Conservation (phyloP, 257 asterid genomes). For the Solanum ossicruentum region DNA sequence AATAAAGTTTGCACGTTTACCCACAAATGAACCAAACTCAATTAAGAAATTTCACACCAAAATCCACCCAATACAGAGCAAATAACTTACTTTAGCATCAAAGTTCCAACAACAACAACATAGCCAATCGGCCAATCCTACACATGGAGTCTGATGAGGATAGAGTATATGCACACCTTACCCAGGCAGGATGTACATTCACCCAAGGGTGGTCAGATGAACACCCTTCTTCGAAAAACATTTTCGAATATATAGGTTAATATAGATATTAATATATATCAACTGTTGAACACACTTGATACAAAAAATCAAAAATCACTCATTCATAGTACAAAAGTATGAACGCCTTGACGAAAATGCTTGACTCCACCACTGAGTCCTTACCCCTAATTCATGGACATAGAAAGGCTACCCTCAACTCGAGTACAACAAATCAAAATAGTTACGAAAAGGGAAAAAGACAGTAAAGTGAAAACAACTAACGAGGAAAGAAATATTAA, state of each 20-base stretch:
- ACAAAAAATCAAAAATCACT: too few relatives aligned
- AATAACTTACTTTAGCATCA: not conserved
- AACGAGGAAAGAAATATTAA: not conserved
- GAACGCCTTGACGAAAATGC: too few relatives aligned
- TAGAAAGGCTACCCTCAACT: not conserved
- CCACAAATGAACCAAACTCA: conserved; percentile 10
- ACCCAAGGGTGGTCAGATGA: too few relatives aligned
- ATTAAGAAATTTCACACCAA: not conserved
- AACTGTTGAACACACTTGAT: too few relatives aligned
- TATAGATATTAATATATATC: too few relatives aligned
- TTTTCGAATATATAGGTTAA: too few relatives aligned
- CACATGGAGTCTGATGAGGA: not conserved
- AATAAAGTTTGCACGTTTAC: conserved; percentile 17
- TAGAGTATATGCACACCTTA: not conserved
- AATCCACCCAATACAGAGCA: not conserved
- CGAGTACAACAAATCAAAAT: not conserved
- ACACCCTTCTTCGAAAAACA: too few relatives aligned
- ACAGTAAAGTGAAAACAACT: not conserved
- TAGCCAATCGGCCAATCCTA: not conserved
- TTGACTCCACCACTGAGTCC: too few relatives aligned
- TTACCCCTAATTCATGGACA: not conserved
- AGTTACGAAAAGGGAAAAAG: not conserved
- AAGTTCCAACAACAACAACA: not conserved
- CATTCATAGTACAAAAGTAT: too few relatives aligned
- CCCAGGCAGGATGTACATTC: too few relatives aligned